phyloP scores from a whole-genome alignment of 2,329 filamentous ascomycete genomes.

The Xylariaceae sp. region DNA sequence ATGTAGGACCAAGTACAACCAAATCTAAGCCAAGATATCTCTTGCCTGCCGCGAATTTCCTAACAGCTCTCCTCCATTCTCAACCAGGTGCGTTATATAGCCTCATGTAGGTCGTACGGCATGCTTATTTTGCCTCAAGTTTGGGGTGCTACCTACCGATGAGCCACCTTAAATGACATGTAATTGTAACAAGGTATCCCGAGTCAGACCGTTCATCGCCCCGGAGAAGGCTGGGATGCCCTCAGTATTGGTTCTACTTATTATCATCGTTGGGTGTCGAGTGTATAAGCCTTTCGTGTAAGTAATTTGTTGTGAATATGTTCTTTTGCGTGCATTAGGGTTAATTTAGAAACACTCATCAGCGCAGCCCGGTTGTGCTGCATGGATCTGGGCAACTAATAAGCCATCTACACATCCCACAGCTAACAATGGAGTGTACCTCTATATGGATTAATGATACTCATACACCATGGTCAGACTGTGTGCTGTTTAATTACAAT shows the following conservation, averaged over 20 bases:
- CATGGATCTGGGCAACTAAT: too few species aligned
- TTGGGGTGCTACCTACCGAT: slow-evolving; percentile 9
- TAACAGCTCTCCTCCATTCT: neutral
- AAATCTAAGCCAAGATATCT: neutral
- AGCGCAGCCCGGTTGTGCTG: too few species aligned
- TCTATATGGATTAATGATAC: too few species aligned
- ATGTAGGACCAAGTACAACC: neutral
- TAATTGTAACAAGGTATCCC: slow-evolving; percentile 7
- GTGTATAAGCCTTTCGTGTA: neutral
- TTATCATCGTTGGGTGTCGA: neutral
- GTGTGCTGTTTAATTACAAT: too few species aligned
- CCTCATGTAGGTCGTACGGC: neutral
- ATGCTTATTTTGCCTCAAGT: neutral
- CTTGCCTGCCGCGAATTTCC: neutral
- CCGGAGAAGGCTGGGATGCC: neutral
- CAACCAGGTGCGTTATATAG: neutral
- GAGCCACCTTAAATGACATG: neutral
- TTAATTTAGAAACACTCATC: too few species aligned
- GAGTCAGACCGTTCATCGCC: slow-evolving; percentile 15
- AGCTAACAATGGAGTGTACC: too few species aligned
- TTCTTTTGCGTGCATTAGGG: too few species aligned
- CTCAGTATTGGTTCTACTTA: slow-evolving; percentile 1
- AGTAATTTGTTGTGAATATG: too few species aligned
- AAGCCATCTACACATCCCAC: too few species aligned
- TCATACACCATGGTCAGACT: too few species aligned